These are phyloP conservation scores for Microthyrium microscopicum DNA, from an alignment of 2,329 filamentous ascomycete species.

Conservation along the genomic window DNA sequence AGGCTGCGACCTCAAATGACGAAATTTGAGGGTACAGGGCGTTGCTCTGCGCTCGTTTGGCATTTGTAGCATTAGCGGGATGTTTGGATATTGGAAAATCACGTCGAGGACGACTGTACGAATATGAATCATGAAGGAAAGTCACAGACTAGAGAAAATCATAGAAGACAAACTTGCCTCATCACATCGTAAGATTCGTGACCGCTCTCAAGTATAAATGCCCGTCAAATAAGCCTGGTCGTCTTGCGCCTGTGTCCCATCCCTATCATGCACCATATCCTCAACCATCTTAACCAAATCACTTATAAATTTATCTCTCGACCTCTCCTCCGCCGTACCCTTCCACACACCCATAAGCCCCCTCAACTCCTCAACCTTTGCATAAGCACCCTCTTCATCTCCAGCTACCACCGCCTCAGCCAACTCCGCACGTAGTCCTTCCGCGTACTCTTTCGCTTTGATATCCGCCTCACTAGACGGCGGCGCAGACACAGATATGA, in stretches of 20 bases:
- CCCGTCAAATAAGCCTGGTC: conserved; percentile 29
- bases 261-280: too few relatives aligned
- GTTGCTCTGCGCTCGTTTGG: too few relatives aligned
- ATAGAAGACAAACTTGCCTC: too few relatives aligned
- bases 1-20: too few relatives aligned
- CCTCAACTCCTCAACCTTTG: conserved; percentile 61
- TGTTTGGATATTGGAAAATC: too few relatives aligned
- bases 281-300: conserved; percentile 66
- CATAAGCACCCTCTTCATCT: conserved; percentile 50
- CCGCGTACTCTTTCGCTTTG: conserved; percentile 69
- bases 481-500: conserved; percentile 79
- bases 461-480: conserved; percentile 52
- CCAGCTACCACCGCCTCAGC: conserved; percentile 37
- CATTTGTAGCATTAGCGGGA: too few relatives aligned
- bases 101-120: too few relatives aligned
- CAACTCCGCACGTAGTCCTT: conserved; percentile 55
- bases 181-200: too few relatives aligned
- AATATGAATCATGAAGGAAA: too few relatives aligned
- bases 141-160: too few relatives aligned
- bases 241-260: too few relatives aligned
- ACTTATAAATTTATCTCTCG: conserved; percentile 66
- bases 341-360: conserved; percentile 72
- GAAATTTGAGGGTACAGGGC: too few relatives aligned
- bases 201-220: conserved; percentile 14
- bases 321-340: conserved; percentile 89